A percentile compares a stretch with the other conserved stretches of the same genome.
Conservation (phyloP, 2,329 filamentous ascomycete species). For the Pseudogymnoascus sp. region DNA sequence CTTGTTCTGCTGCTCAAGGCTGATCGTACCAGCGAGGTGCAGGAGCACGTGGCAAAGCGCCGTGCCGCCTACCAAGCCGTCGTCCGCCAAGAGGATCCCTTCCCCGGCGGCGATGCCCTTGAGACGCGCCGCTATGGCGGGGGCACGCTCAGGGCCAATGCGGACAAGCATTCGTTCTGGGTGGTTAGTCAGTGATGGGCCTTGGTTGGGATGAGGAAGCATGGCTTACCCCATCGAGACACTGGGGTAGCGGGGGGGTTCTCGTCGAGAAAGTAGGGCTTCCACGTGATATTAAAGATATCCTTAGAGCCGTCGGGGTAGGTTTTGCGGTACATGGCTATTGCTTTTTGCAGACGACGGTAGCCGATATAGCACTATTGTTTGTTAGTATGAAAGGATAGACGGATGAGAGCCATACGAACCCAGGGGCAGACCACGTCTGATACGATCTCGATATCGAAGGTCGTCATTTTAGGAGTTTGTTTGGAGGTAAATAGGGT, state of each 20-base stretch:
- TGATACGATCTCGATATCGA: constrained; percentile 69
- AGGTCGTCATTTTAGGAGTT: constrained; percentile 53
- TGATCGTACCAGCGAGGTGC: background rate
- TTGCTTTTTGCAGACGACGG: constrained; percentile 63
- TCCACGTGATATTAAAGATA: constrained; percentile 66
- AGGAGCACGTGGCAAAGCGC: background rate
- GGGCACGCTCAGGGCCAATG: background rate
- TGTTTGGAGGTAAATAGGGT: background rate
- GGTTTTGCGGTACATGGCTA: constrained; percentile 53
- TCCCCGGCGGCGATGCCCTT: background rate
- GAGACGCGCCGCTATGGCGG: background rate
- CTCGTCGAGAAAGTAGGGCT: constrained; percentile 67
- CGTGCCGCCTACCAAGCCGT: background rate
- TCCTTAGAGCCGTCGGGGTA: constrained; percentile 51
- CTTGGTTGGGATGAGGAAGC: background rate
- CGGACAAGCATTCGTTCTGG: background rate
- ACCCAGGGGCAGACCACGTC: constrained; percentile 68
- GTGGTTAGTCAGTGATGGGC: background rate
- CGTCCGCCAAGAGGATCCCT: background rate
- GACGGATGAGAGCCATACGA: background rate
- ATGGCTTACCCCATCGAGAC: background rate
- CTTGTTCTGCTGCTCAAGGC: constrained; percentile 37
- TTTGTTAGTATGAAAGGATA: background rate
- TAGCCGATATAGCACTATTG: constrained; percentile 65
- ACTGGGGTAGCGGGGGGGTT: background rate